Evolutionary conservation across 768 basidiomycete genomes (phyloP).

Genomic region (Amanita jacksonii): DNA sequence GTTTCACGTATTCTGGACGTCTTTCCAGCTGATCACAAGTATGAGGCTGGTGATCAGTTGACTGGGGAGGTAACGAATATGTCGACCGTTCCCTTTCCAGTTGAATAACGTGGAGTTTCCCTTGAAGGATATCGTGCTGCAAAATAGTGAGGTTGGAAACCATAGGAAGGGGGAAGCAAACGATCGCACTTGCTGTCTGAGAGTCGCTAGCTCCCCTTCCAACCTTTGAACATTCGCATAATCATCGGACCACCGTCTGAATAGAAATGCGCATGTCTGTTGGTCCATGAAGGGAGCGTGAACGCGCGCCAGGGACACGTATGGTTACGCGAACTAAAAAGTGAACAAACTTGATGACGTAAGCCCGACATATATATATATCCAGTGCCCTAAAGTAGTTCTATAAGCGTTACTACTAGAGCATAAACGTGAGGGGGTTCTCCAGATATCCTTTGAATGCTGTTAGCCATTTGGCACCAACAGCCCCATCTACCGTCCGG

Average conservation of each 20-base stretch:
- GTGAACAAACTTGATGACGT: too few relatives aligned
- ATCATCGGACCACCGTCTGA: slow-evolving; percentile 30
- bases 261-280: slow-evolving; percentile 23
- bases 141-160: background rate
- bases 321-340: too few relatives aligned
- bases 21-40: background rate
- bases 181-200: slow-evolving; percentile 20
- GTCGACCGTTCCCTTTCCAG: background rate
- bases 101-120: slow-evolving; percentile 4
- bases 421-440: slow-evolving; percentile 95
- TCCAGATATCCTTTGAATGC: slow-evolving; percentile 96
- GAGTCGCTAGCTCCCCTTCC: slow-evolving; percentile 22
- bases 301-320: slow-evolving; percentile 3
- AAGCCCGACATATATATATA: too few relatives aligned
- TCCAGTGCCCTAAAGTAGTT: slow-evolving; percentile 9
- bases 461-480: slow-evolving; percentile 85
- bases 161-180: background rate
- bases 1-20: background rate
- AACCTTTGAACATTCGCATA: slow-evolving; percentile 23
- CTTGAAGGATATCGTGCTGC: background rate
- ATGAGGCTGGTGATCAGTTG: background rate
- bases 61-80: background rate
- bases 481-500: slow-evolving; percentile 91
- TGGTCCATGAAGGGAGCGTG: slow-evolving; percentile 20
- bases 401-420: slow-evolving; percentile 33